Conservation (phyloP, 2,329 filamentous ascomycete genomes). For the Aspergillus hiratsukae region DNA sequence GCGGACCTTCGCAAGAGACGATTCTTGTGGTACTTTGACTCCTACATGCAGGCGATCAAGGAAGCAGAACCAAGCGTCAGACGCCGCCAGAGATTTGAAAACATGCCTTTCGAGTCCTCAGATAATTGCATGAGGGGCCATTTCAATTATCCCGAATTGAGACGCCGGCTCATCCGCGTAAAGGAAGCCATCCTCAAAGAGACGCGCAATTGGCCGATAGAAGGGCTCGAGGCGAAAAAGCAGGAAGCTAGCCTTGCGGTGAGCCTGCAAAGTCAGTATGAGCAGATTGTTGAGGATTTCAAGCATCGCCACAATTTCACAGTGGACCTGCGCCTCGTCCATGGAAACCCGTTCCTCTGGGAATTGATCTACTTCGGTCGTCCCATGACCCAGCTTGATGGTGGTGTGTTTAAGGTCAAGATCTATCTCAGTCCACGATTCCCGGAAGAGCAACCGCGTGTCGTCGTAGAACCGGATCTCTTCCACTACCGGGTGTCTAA, state of each 20-base stretch:
- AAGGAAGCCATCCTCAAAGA: conserved; percentile 69
- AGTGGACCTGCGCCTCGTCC: conserved; percentile 69
- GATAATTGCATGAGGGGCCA: conserved; percentile 80
- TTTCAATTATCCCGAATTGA: conserved; percentile 75
- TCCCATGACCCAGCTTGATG: conserved; percentile 90
- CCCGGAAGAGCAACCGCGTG: conserved; percentile 81
- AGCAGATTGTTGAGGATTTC: conserved; percentile 73
- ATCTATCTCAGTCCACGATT: conserved; percentile 79
- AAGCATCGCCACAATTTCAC: conserved; percentile 65
- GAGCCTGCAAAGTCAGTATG: conserved; percentile 77
- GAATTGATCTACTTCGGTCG: conserved; percentile 81
- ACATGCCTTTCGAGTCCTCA: conserved; percentile 79
- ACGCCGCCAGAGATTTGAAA: conserved; percentile 62
- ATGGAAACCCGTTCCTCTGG: conserved; percentile 89
- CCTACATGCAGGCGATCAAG: conserved; percentile 69
- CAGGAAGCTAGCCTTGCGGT: conserved; percentile 72
- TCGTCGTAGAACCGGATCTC: conserved; percentile 72
- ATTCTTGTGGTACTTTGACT: conserved; percentile 94
- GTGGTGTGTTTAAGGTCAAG: conserved; percentile 78
- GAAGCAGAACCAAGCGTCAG: conserved; percentile 52
- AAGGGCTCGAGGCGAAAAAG: conserved; percentile 60
- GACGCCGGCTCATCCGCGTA: conserved; percentile 63
- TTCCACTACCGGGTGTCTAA: conserved; percentile 84
- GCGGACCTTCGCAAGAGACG: conserved; percentile 84
- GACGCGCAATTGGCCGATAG: conserved; percentile 63